Evolutionary conservation across 305 asterid species (phyloP).

Genomic region (Plantago coronopus): DNA sequence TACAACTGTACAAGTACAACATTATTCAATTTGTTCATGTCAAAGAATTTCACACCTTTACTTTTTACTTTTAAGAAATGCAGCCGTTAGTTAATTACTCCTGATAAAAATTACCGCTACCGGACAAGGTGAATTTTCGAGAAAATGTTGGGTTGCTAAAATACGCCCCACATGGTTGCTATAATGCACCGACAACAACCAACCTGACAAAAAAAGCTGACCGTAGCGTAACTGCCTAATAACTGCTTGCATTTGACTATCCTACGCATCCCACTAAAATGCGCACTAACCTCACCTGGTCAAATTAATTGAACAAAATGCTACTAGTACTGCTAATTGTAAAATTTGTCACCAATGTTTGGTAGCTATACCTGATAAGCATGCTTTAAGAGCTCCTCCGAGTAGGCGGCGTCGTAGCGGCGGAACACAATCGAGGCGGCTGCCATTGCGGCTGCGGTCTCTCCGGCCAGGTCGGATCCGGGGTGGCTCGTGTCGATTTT

Average conservation of each 20-base stretch:
- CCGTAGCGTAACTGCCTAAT: constrained; percentile 52
- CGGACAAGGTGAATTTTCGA: too few relatives aligned
- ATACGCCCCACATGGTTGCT: constrained; percentile 17
- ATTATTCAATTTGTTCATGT: too few relatives aligned
- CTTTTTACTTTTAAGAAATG: too few relatives aligned
- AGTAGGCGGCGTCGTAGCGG: constrained; percentile 58
- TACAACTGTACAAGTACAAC: too few relatives aligned
- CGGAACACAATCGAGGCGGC: constrained; percentile 96
- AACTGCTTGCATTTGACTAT: constrained; percentile 51
- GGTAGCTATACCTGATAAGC: constrained; percentile 56
- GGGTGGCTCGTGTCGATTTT: constrained; percentile 73
- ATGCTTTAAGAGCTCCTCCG: constrained; percentile 71
- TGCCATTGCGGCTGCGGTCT: constrained; percentile 98
- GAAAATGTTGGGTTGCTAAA: too few relatives aligned
- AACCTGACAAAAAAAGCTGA: constrained; percentile 54
- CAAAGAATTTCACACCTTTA: too few relatives aligned
- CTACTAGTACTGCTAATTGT: too few relatives aligned
- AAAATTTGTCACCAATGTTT: too few relatives aligned
- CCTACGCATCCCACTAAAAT: constrained; percentile 48
- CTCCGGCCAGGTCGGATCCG: constrained; percentile 98
- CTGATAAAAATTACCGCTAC: too few relatives aligned
- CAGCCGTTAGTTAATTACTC: too few relatives aligned
- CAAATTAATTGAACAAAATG: too few relatives aligned
- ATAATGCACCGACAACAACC: constrained; percentile 60
- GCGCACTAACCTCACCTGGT: constrained; percentile 27